These are phyloP conservation scores for Thuidium tamariscinum DNA, from an alignment of 225 moss, liverwort and hornwort genomes.

Conservation along the genomic window DNA sequence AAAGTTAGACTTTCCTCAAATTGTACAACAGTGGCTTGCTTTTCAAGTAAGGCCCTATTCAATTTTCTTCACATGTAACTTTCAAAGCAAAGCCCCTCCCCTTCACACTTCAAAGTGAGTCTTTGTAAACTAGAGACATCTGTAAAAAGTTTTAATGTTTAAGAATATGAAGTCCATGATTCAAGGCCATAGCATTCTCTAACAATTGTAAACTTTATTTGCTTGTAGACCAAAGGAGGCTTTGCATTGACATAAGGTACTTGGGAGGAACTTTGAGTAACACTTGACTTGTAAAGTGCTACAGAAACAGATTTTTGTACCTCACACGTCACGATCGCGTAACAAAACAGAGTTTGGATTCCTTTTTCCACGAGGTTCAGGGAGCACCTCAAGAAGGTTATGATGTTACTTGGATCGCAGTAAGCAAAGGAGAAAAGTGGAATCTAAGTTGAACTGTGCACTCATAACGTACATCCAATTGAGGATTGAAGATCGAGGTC, in stretches of 20 bases:
- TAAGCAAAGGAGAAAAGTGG: not conserved
- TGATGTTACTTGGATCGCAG: not conserved
- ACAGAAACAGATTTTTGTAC: too few species aligned
- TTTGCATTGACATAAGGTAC: not conserved
- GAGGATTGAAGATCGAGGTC: not conserved
- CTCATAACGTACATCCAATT: too few species aligned
- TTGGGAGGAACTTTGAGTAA: not conserved
- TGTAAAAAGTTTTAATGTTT: too few species aligned
- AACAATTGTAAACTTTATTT: not conserved
- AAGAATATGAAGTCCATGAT: not conserved
- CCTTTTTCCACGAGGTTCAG: too few species aligned
- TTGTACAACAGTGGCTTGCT: too few species aligned
- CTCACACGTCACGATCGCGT: not conserved
- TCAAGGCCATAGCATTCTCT: not conserved
- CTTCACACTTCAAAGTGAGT: not conserved
- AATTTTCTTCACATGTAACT: not conserved
- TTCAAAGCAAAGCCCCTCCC: not conserved
- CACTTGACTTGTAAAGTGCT: too few species aligned
- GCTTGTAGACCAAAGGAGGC: not conserved
- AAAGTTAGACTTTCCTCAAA: too few species aligned
- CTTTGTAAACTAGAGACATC: too few species aligned
- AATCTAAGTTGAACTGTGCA: not conserved
- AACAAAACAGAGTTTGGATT: not conserved
- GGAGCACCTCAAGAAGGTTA: not conserved
- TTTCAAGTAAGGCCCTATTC: not conserved